A percentile compares a stretch with the other conserved stretches of the same genome.
phyloP scores from a whole-genome alignment of 345 rosid genomes.

The Hirschfeldia incana region DNA sequence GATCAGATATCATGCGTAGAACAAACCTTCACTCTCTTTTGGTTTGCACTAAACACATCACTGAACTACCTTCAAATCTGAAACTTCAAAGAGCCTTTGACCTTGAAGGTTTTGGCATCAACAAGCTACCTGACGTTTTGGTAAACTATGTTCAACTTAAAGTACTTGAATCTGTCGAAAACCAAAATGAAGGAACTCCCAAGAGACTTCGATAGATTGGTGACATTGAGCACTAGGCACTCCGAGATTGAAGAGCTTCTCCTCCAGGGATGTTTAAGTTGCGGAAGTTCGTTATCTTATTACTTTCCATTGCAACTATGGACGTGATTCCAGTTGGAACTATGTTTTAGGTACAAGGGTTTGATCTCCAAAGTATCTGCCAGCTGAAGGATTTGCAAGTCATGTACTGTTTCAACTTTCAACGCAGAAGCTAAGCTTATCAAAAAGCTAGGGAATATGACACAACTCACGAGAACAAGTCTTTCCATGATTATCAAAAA shows the following conservation, averaged over 20 bases:
- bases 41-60: slow-evolving; percentile 22
- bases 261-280: slow-evolving; percentile 37
- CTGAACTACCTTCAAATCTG: slow-evolving; percentile 17
- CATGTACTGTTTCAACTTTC: slow-evolving; percentile 16
- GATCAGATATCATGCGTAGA: background rate
- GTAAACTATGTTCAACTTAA: slow-evolving; percentile 41
- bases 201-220: slow-evolving; percentile 36
- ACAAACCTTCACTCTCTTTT: slow-evolving; percentile 38
- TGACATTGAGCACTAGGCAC: slow-evolving; percentile 29
- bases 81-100: slow-evolving; percentile 41
- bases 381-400: slow-evolving; percentile 42
- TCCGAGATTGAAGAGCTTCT: slow-evolving; percentile 36
- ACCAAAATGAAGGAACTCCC: slow-evolving; percentile 41
- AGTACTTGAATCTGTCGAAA: slow-evolving; percentile 41
- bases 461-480: slow-evolving; percentile 39
- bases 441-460: slow-evolving; percentile 32
- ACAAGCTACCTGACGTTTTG: slow-evolving; percentile 29
- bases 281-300: slow-evolving; percentile 34
- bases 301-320: background rate
- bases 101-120: slow-evolving; percentile 36
- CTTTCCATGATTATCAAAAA: slow-evolving; percentile 14
- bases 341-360: slow-evolving; percentile 26
- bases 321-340: slow-evolving; percentile 14
- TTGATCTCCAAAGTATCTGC: slow-evolving; percentile 3
- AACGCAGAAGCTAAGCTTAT: slow-evolving; percentile 24